Conservation (phyloP, 2,329 filamentous ascomycete genomes). For the Cladosporium halotolerans region DNA sequence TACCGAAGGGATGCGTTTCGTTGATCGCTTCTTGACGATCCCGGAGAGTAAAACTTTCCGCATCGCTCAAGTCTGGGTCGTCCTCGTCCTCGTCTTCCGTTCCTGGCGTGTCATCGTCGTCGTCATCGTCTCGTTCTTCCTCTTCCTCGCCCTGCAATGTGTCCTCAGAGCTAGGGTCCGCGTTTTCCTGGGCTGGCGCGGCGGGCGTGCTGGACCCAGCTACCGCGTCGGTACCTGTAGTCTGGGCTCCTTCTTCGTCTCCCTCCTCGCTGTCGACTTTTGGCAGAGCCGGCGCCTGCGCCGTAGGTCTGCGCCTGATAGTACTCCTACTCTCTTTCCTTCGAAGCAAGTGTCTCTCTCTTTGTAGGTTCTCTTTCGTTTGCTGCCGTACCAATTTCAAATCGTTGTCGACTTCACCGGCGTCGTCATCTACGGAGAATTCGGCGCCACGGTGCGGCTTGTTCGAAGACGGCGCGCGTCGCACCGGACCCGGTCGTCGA, state of each 20-base stretch:
- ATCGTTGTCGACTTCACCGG: constrained; percentile 71
- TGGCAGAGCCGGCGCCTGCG: constrained; percentile 40
- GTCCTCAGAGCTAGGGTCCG: constrained; percentile 31
- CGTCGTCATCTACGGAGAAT: constrained; percentile 87
- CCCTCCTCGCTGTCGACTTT: constrained; percentile 46
- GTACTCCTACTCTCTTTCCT: constrained; percentile 43
- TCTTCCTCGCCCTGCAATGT: constrained; percentile 37
- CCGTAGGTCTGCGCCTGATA: constrained; percentile 42
- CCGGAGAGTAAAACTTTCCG: constrained; percentile 95
- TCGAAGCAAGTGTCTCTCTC: constrained; percentile 35
- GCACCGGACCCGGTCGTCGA: constrained; percentile 66
- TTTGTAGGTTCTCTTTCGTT: constrained; percentile 16
- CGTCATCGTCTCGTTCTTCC: constrained; percentile 31
- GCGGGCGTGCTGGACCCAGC: constrained; percentile 5
- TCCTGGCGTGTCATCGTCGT: constrained; percentile 40
- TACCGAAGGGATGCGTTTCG: constrained; percentile 96
- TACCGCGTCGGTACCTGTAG: constrained; percentile 20
- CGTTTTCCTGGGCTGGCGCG: constrained; percentile 14
- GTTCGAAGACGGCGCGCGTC: constrained; percentile 67
- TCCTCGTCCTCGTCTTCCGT: constrained; percentile 52
- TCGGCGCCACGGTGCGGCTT: constrained; percentile 74
- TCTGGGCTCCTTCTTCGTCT: constrained; percentile 19
- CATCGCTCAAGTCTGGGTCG: constrained; percentile 72
- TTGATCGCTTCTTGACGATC: constrained; percentile 98
- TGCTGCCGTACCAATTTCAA: constrained; percentile 38